Evolutionary conservation across 768 basidiomycete species (phyloP).

Genomic region (Fistulinella prunicolor): DNA sequence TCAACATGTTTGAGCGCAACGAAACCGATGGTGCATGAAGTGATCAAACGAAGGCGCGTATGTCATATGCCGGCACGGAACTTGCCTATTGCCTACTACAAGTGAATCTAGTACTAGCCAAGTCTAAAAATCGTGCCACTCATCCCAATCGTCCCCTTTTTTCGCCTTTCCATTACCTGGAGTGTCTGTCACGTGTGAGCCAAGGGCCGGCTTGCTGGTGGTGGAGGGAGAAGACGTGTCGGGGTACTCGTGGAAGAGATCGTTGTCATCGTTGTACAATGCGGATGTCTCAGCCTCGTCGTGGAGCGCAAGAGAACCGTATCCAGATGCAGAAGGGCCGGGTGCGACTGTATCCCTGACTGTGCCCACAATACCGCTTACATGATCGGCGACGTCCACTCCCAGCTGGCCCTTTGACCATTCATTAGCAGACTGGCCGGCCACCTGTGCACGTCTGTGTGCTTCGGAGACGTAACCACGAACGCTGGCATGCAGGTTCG

Average conservation of each 20-base stretch:
- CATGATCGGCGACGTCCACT: slow-evolving; percentile 79
- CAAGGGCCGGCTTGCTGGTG: no score
- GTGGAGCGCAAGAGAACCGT: slow-evolving; percentile 45
- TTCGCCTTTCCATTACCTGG: slow-evolving; percentile 20
- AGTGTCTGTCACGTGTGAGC: no score
- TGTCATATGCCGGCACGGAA: slow-evolving; percentile 20
- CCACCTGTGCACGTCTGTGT: slow-evolving; percentile 57
- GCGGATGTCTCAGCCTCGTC: slow-evolving; percentile 56
- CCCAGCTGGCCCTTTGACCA: slow-evolving; percentile 79
- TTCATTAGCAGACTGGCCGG: slow-evolving; percentile 65
- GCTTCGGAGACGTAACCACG: slow-evolving; percentile 70
- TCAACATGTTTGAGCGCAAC: no score
- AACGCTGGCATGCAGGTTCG: slow-evolving; percentile 71
- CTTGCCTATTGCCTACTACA: slow-evolving; percentile 15
- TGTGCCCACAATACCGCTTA: slow-evolving; percentile 64
- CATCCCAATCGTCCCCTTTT: slow-evolving; percentile 65
- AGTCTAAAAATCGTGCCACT: slow-evolving; percentile 81
- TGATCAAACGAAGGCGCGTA: not conserved
- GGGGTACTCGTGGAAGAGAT: slow-evolving; percentile 49
- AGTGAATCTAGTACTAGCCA: no score
- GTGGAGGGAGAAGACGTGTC: no score
- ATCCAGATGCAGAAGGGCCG: slow-evolving; percentile 53
- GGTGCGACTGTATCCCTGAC: slow-evolving; percentile 58
- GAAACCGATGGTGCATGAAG: no score
- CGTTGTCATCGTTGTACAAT: slow-evolving; percentile 62